Evolutionary conservation across 768 basidiomycete species (phyloP).

Genomic region (Candolleomyces aberdarensis): DNA sequence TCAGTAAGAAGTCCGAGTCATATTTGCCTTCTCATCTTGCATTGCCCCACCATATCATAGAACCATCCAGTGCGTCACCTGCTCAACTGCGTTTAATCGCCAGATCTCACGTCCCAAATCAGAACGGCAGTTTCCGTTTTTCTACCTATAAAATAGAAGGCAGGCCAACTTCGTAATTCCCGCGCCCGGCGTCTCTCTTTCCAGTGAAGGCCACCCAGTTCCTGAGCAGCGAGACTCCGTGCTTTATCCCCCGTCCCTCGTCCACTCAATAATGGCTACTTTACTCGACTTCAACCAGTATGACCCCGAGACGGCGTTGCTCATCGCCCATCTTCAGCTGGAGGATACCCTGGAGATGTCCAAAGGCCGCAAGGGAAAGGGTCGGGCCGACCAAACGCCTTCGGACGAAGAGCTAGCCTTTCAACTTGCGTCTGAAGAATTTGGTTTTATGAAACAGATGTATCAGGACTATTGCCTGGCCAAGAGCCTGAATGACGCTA

Average conservation of each 20-base stretch:
- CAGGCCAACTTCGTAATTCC: too few species aligned
- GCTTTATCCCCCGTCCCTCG: background rate
- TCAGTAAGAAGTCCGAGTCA: too few species aligned
- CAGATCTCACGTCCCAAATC: too few species aligned
- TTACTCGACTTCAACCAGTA: background rate
- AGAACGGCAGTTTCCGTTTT: too few species aligned
- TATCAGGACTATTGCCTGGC: conserved; percentile 2
- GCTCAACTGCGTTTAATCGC: too few species aligned
- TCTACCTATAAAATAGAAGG: too few species aligned
- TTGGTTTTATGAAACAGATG: conserved; percentile 12
- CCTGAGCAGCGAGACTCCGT: background rate
- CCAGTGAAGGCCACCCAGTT: too few species aligned
- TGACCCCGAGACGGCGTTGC: conserved; percentile 36
- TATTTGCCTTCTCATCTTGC: too few species aligned
- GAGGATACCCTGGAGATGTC: conserved; percentile 33
- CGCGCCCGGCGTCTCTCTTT: too few species aligned
- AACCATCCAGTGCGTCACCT: too few species aligned
- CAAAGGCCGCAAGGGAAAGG: conserved; percentile 34
- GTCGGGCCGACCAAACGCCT: conserved; percentile 22
- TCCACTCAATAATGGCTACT: background rate
- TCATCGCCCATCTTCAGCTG: conserved; percentile 39
- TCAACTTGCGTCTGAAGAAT: conserved; percentile 34
- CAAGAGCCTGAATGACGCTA: conserved; percentile 4
- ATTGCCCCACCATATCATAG: too few species aligned
- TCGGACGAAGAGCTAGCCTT: conserved; percentile 47